Base-by-base conservation (phyloP, 306 rosid genomes). In the Urtica urens region DNA sequence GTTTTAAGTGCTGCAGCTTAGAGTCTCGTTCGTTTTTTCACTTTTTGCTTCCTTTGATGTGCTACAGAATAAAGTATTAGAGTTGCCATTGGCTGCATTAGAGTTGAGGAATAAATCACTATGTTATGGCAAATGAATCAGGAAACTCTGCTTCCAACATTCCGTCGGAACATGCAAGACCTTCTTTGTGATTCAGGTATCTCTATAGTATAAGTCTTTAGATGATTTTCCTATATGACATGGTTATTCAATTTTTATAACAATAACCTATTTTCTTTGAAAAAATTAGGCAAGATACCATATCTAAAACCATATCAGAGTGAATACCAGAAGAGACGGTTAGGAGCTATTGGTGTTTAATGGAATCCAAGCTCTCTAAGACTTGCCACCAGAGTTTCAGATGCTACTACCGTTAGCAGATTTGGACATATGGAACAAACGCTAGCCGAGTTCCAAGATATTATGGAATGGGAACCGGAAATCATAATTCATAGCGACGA, bases 291-390 rank as follows among this genome's bases (percentile, higher is more conserved):
- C 66, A 77, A 82, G 96, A 76, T 85, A 50, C 99, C 99, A 20
- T 92, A 92, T 69, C 80, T 92, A 13, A 94, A 92, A 71, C 99
- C 99, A 37, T 85, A 85, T 74, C 99, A 92, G 75, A 82, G 75
- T 75, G 76, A 73, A 52, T 92, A 79, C 72, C 99, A 92, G 73
- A 65, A 47, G 61, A 79, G 96, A 58, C 73, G 99, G 37, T 78
- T 82, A 57, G 99, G 96, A 67, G 86, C 96, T 50, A 65, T 92
- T 57, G 87, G 99, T 71, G 56, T 77, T 17, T 95, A 92, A 49
- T 92, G 99, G 99, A 83, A 61, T 33, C 85, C 99, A 11, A 75
- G 92, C 58, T 66, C 93, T 46, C 75, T 85, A 47, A 85, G 38
- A 66, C 76, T 85, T 67, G 86, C 93, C 58, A 63, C 99, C 92